Conservation (phyloP, 208 protist genomes). For the Wallacemonas rigidus region DNA sequence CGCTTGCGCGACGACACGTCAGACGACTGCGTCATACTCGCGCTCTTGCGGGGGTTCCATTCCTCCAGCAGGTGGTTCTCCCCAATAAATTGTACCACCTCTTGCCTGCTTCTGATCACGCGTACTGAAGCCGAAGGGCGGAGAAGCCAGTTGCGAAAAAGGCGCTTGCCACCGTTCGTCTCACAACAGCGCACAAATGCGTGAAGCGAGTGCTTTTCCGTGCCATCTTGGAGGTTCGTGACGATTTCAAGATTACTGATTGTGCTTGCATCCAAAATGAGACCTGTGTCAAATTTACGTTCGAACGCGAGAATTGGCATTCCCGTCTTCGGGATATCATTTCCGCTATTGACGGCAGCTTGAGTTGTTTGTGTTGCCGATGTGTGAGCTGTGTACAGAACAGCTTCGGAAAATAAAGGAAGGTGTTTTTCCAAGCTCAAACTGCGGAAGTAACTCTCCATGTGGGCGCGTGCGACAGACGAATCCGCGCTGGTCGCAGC, state of each 20-base stretch:
- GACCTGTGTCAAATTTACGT: constrained; percentile 56
- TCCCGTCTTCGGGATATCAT: neutral
- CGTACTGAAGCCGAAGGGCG: constrained; percentile 56
- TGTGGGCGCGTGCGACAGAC: constrained; percentile 29
- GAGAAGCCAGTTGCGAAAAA: constrained; percentile 85
- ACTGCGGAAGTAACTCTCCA: constrained; percentile 52
- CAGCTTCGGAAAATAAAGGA: constrained; percentile 48
- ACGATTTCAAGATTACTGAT: constrained; percentile 82
- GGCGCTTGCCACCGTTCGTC: constrained; percentile 79
- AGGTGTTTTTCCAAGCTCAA: constrained; percentile 42
- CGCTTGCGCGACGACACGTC: constrained; percentile 26
- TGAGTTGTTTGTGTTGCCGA: neutral
- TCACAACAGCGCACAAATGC: constrained; percentile 65
- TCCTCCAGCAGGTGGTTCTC: constrained; percentile 22
- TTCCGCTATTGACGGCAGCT: neutral
- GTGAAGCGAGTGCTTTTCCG: constrained; percentile 68
- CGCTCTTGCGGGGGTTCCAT: constrained; percentile 7
- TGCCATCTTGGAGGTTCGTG: constrained; percentile 77
- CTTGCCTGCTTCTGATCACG: constrained; percentile 70
- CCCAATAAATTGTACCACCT: constrained; percentile 59
- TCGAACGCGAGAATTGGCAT: constrained; percentile 22
- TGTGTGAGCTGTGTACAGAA: constrained; percentile 56
- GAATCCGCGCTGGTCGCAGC: neutral
- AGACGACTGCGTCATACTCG: constrained; percentile 10
- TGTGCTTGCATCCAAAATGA: constrained; percentile 72